Evolutionary conservation across 305 asterid species (phyloP), one percentile per base, ranked within the genome.

Genomic region (Fraxinus floribunda): DNA sequence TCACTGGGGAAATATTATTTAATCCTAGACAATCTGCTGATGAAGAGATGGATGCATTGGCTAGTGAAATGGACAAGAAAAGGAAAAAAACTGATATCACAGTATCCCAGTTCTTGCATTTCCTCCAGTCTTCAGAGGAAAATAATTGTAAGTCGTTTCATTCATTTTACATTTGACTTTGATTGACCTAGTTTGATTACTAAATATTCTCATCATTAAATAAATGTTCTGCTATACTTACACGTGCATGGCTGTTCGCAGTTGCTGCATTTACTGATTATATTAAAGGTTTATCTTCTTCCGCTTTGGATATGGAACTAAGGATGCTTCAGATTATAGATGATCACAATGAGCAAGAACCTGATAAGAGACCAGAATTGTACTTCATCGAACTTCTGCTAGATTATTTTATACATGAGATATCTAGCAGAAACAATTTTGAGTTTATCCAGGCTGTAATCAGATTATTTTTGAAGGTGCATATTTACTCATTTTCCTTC

Each of bases 291-390:
- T 87, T 95, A 86, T 90, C 98, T 55, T 85, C 99, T 80, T 93
- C 97, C 16, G 86, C 88, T 20, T 82, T 95, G 93, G 98, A 95
- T 83, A 90, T 94, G 97, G 98, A 95, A 87, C 89, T 95, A 20
- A 89, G 99, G 88, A 89, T 95, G 89, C 98, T 94, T 85, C 97
- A 93, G 90, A 88, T 95, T 82, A 84, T 94, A 85, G 98, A 94
- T 77, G 95, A 92, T 11, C 89, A 88, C 0, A 91, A 91, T 0
- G 94, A 84, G 82, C 87, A 88, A 79, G 93, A 89, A 82, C 74
- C 87, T 29, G 88, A 76, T 78, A 89, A 89, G 79, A 91, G 91
- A 82, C 91, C 90, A 26, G 98, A 95, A 84, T 81, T 93, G 80
- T 83, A 86, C 70, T 91, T 82, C 85, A 89, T 95, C 85, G 94